Evolutionary conservation across 208 protist genomes (phyloP), one percentile per base, ranked within the genome.

Genomic region (Leishmania braziliensis): DNA sequence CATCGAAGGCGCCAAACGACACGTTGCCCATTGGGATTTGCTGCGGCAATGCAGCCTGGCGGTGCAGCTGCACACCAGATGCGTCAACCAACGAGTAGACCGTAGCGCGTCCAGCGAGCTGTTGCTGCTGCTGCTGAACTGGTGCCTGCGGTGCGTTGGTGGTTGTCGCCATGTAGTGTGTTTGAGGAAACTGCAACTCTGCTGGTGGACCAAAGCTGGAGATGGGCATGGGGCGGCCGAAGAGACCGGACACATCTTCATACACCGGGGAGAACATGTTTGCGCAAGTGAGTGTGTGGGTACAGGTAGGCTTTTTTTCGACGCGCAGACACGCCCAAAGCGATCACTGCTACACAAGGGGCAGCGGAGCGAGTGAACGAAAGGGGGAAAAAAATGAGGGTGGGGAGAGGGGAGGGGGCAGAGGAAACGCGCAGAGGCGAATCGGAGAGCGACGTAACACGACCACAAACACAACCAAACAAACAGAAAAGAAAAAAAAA

Each of bases 161-260:
- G n/a, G 23, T 75, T 5, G 50, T 43, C 14, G 51, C n/a, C 43
- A 72, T 53, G 43, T 51, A 72, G 65, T 50, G 29, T 72, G 68
- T 43, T 26, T 75, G 71, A 8, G 80, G 80, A 53, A 84, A 84
- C 46, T 84, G 80, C 1, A 84, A 75, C 46, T 84, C 80, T 5
- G 66, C 20, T 3, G 75, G n/a, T 26, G 74, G 29, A 10, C 36
- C 65, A 51, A 75, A 84, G 68, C 75, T 50, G 18, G 65, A 53
- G 50, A 80, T 53, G 26, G 80, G n/a, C 75, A 80, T 77, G 16
- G 80, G 54, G 50, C 75, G 75, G 46, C 75, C 75, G 36, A 84
- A 84, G 33, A 84, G 80, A 23, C 81, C 63, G 20, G 73, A 77
- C 65, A 82, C 56, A 26, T 85, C 81, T 58, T 88, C 77, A 58